Evolutionary conservation across 768 basidiomycete genomes (phyloP), one percentile per base, ranked within the genome.

Genomic region (Tricholoma flavovirens): DNA sequence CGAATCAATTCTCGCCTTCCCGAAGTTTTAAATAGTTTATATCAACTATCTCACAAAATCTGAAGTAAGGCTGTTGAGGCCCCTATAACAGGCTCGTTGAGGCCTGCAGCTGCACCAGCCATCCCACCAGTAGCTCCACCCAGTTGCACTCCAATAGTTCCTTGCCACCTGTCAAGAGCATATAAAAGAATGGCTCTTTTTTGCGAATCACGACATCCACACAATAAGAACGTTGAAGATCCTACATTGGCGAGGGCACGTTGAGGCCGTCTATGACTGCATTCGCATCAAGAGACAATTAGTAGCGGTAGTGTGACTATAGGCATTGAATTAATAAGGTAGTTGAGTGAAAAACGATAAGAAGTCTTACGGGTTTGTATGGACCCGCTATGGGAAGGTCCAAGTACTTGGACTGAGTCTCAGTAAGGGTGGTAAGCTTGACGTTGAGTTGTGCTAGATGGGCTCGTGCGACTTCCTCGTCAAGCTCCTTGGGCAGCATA

Each of bases 401-500:
- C 60, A 98, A 84, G 82, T 99, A 99, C 48, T 77, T 74, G 63
- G 94, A 83, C 76, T 99, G 97, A 60, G 80, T 80, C 11, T 79
- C 35, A 22, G 78, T 75, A 61, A 93, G 79, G 59, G 76, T 75
- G 45, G 94, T 96, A 73, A 99, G 82, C 79, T 95, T 93, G 78
- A 99, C 92, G 69, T 91, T 93, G 66, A 98, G 82, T 68, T 90
- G 87, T 50, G 79, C 81, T 56, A 98, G 80, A 75, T 99, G 97
- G 51, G 97, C 93, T 63, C 95, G 91, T 43, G 97, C 97, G 63
- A 99, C 97, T 75, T 98, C 95, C 80, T 99, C 97, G 66, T 99
- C 97, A 62, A 99, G 88, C 59, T 92, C 87, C 81, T 99, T 99
- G 62, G 96, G 97, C 50, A 99, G 81, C 77, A 98, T 95, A 83